phyloP scores from a whole-genome alignment of 2,329 filamentous ascomycete genomes.

The Hypoxylon sp. region DNA sequence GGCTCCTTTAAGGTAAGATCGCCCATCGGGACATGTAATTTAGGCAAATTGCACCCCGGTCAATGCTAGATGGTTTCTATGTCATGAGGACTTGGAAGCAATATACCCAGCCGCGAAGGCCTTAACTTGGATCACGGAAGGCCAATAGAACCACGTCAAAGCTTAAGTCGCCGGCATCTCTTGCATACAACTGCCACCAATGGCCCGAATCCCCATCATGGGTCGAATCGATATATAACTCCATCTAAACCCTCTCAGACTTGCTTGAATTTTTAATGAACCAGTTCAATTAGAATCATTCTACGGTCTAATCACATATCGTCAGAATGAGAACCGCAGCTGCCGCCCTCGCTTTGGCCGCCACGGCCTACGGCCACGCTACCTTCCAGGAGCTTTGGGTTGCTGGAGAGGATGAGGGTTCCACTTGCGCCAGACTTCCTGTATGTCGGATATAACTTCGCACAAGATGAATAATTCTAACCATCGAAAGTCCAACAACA shows the following conservation, averaged over 20 bases:
- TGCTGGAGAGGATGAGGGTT: slow-evolving; percentile 50
- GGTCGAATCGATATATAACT: slow-evolving; percentile 16
- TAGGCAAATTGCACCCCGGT: slow-evolving; percentile 29
- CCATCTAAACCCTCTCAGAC: neutral
- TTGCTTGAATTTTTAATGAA: neutral
- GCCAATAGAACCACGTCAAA: slow-evolving; percentile 15
- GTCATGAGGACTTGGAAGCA: slow-evolving; percentile 15
- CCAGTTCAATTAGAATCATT: neutral
- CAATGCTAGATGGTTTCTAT: slow-evolving; percentile 8
- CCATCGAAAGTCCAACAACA: slow-evolving; percentile 48
- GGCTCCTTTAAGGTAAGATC: slow-evolving; percentile 29
- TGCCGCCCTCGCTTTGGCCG: slow-evolving; percentile 37
- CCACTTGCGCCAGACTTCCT: slow-evolving; percentile 39
- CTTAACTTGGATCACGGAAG: slow-evolving; percentile 15
- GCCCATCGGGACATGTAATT: slow-evolving; percentile 24
- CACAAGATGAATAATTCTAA: slow-evolving; percentile 7
- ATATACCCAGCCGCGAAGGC: slow-evolving; percentile 7
- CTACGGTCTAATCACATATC: neutral
- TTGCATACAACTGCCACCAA: slow-evolving; percentile 13
- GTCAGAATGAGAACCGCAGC: slow-evolving; percentile 32
- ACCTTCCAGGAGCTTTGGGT: slow-evolving; percentile 62
- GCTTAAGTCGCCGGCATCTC: slow-evolving; percentile 18
- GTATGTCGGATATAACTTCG: slow-evolving; percentile 13
- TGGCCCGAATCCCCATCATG: slow-evolving; percentile 2
- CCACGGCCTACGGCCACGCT: slow-evolving; percentile 55